These are phyloP conservation scores for Kandelia obovata DNA, from an alignment of 345 rosid genomes.

Conservation along the genomic window DNA sequence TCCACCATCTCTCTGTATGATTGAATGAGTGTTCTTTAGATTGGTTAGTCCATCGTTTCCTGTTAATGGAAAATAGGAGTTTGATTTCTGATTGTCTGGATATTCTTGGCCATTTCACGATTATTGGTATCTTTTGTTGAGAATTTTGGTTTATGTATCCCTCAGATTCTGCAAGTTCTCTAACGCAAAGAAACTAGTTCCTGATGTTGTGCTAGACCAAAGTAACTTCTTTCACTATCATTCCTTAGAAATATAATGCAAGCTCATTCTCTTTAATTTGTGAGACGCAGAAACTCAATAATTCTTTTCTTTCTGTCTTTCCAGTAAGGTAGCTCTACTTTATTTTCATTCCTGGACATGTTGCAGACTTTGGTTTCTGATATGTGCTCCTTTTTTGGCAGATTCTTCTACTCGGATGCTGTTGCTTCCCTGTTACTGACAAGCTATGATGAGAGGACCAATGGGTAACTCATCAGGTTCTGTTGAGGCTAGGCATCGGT, in stretches of 20 bases:
- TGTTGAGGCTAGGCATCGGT: slow-evolving; percentile 40
- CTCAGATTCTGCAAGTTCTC: background rate
- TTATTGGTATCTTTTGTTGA: background rate
- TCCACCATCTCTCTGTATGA: background rate
- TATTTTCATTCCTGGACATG: background rate
- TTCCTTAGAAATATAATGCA: background rate
- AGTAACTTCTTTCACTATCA: background rate
- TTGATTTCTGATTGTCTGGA: background rate
- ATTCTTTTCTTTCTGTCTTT: background rate
- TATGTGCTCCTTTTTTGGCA: background rate
- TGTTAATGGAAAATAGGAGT: background rate
- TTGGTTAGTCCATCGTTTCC: background rate
- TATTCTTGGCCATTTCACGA: background rate
- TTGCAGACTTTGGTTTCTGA: background rate
- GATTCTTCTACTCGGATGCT: slow-evolving; percentile 7
- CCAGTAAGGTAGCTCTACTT: background rate
- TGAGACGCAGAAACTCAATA: background rate
- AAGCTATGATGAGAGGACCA: slow-evolving; percentile 27
- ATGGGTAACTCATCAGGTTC: slow-evolving; percentile 32
- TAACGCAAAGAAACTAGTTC: background rate
- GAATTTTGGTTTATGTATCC: background rate
- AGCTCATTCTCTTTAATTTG: background rate
- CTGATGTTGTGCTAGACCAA: background rate
- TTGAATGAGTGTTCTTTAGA: too few relatives aligned
- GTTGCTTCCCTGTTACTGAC: slow-evolving; percentile 1